phyloP scores from a whole-genome alignment of 768 basidiomycete species.

The Lactarius sp. region DNA sequence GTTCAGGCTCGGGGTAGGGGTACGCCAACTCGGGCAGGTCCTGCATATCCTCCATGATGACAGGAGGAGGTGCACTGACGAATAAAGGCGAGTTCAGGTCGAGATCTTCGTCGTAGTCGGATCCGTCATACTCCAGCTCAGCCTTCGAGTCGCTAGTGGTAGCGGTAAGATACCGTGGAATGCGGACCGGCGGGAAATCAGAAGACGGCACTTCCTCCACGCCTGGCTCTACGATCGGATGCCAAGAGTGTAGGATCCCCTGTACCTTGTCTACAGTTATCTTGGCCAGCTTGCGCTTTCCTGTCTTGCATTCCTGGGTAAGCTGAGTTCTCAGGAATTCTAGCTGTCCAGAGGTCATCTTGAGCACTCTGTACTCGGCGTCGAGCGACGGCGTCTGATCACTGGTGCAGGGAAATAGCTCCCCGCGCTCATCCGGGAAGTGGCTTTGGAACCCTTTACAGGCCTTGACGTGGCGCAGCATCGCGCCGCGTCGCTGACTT shows the following conservation, averaged over 20 bases:
- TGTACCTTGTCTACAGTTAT: background rate
- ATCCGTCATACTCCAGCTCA: background rate
- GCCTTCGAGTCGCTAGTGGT: too few relatives aligned
- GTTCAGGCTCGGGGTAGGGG: background rate
- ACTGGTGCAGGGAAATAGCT: background rate
- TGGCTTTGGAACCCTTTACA: background rate
- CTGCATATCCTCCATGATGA: background rate
- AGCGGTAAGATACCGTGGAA: background rate
- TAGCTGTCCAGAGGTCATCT: conserved; percentile 11
- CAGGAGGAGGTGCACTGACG: background rate
- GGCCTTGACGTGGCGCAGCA: background rate
- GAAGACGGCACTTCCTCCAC: background rate
- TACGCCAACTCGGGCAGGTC: background rate
- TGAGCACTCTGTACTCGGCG: background rate
- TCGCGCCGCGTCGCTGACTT: background rate
- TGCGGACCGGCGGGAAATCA: conserved; percentile 6
- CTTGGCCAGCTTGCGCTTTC: background rate
- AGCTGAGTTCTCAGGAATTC: background rate
- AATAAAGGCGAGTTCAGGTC: background rate
- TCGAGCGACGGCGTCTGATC: background rate
- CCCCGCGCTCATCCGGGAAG: background rate
- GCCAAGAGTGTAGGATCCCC: conserved; percentile 3
- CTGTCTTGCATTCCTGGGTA: background rate
- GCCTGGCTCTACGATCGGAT: background rate
- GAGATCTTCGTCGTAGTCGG: background rate